Percentiles rank a stretch among this genome's conserved stretches.
phyloP scores from a whole-genome alignment of 331 rosid species.

The Saraca asoca region DNA sequence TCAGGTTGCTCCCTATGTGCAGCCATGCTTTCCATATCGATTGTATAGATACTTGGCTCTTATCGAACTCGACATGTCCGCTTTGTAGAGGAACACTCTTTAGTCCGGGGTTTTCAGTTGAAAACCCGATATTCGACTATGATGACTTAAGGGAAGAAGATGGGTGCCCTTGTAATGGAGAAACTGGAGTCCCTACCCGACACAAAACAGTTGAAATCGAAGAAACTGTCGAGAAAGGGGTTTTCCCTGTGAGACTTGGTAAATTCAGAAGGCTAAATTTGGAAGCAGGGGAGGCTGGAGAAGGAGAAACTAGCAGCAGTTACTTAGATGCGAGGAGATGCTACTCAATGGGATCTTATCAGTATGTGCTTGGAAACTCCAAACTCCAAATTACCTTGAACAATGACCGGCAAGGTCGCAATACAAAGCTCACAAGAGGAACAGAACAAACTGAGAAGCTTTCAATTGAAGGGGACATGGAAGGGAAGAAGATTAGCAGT shows the following conservation, averaged over 20 bases:
- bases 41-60: constrained; percentile 96
- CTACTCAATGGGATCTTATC: constrained; percentile 92
- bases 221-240: constrained; percentile 72
- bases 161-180: constrained; percentile 57
- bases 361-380: constrained; percentile 75
- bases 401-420: constrained; percentile 41
- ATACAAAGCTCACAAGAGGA: constrained; percentile 40
- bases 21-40: constrained; percentile 93
- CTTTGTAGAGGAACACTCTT: constrained; percentile 87
- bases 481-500: constrained; percentile 77
- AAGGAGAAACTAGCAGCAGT: constrained; percentile 90
- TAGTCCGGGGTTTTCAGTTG: constrained; percentile 58
- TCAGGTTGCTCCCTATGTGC: constrained; percentile 88
- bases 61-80: constrained; percentile 95
- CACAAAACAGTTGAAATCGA: constrained; percentile 69
- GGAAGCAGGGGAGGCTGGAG: constrained; percentile 57
- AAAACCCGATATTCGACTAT: constrained; percentile 77
- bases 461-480: constrained; percentile 61
- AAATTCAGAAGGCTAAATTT: constrained; percentile 64
- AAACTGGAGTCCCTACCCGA: constrained; percentile 44
- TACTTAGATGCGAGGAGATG: constrained; percentile 95
- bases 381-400: constrained; percentile 71
- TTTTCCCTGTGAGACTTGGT: constrained; percentile 85
- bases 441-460: constrained; percentile 44
- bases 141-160: constrained; percentile 84